These are phyloP conservation scores for Alternaria ethzedia DNA, from an alignment of 2,329 filamentous ascomycete genomes.

Conservation along the genomic window DNA sequence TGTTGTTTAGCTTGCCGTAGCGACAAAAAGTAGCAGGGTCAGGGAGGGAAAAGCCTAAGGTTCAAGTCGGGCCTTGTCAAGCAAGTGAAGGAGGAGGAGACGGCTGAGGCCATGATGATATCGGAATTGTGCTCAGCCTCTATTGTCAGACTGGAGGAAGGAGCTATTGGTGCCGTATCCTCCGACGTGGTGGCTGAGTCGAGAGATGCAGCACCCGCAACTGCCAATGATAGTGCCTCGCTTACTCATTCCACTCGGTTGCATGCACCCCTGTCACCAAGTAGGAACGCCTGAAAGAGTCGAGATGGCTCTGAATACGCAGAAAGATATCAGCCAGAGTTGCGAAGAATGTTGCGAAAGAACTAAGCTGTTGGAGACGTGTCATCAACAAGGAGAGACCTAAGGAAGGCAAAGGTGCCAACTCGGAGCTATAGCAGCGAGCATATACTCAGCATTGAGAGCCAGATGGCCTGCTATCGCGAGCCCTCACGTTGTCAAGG, in stretches of 20 bases:
- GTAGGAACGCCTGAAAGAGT: neutral
- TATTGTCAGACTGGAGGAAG: constrained; percentile 20
- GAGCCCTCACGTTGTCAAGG: neutral
- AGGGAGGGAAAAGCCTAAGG: neutral
- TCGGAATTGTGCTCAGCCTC: constrained; percentile 30
- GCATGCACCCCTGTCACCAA: neutral
- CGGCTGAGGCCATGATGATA: constrained; percentile 27
- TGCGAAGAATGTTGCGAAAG: neutral
- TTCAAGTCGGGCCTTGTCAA: neutral
- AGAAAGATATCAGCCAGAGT: neutral
- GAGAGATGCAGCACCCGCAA: constrained; percentile 7
- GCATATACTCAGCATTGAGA: neutral
- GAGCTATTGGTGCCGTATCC: constrained; percentile 27
- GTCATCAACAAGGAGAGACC: neutral
- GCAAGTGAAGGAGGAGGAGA: constrained; percentile 1
- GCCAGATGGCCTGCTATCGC: neutral
- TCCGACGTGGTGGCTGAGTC: constrained; percentile 35
- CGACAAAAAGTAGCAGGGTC: neutral
- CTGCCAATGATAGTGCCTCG: constrained; percentile 13
- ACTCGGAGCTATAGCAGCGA: neutral
- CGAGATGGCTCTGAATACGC: neutral
- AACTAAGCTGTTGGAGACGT: neutral
- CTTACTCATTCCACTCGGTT: constrained; percentile 3
- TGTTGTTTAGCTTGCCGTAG: constrained; percentile 16
- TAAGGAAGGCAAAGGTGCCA: neutral